Evolutionary conservation across 352 stramenopile species (phyloP), one percentile per base, ranked within the genome.

Genomic region (Globisporangium apiculatum): DNA sequence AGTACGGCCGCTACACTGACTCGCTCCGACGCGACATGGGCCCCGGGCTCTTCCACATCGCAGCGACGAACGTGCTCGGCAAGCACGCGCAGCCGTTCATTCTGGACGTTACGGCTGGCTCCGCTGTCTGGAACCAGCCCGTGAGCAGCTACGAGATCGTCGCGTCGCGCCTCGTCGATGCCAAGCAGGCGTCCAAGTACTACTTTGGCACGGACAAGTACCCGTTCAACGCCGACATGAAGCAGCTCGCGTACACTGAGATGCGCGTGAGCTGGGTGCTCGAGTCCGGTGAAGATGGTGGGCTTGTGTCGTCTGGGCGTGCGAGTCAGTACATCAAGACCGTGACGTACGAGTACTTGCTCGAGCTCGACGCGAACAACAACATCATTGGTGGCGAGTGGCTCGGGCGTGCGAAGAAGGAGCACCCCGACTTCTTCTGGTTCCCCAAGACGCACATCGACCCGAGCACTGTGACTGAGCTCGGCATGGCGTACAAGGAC

Each of bases 111-210:
- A 45, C 59, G 82, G 79, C 54, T 59, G 67, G 46, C 76, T 75
- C 67, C 0, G 53, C 77, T 53, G 76, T 87, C n/a, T 87, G 76
- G 75, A 87, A 89, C 67, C 73, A 85, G 54, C 76, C 76, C 7
- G 67, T 89, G 46, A 65, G 72, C 43, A 69, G 71, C 52, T 81
- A 79, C 57, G 55, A 73, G 42, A 57, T 83, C 12, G 14, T 57
- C 38, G 53, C 65, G 59, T 54, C 45, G 49, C 45, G 62, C 52
- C 17, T 66, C 75, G 43, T 62, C 82, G 54, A 61, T 64, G 15
- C 58, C 75, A 9, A 60, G 66, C 8, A 56, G 71, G 54, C 69
- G 4, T 71, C 68, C 2, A 65, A 79, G 35, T 57, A 70, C 18
- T 75, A 70, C 51, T 86, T 75, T 49, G 64, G 65, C 18, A 62